A percentile compares a stretch with the other conserved stretches of the same genome.
Conservation (phyloP, 2,329 filamentous ascomycete genomes). For the Curvularia eragrostidis region DNA sequence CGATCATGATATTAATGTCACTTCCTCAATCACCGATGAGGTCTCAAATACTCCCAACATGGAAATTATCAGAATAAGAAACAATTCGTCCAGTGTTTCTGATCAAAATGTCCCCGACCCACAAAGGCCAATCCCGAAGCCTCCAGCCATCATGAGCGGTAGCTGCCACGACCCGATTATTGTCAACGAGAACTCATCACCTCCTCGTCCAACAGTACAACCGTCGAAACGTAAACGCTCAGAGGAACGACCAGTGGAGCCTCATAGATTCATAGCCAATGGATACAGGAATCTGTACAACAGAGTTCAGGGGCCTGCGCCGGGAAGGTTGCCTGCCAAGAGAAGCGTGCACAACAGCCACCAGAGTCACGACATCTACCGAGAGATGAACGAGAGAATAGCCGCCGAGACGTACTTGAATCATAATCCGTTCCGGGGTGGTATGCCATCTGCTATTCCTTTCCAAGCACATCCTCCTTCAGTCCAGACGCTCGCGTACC, state of each 20-base stretch:
- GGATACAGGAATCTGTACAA: conserved; percentile 19
- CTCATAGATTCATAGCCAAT: conserved; percentile 23
- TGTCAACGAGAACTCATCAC: conserved; percentile 25
- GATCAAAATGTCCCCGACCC: background rate
- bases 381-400: conserved; percentile 21
- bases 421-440: background rate
- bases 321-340: conserved; percentile 13
- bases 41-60: background rate
- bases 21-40: conserved; percentile 14
- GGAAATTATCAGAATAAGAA: background rate
- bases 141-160: conserved; percentile 13
- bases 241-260: background rate
- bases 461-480: conserved; percentile 11
- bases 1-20: conserved; percentile 20
- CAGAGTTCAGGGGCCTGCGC: conserved; percentile 6
- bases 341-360: conserved; percentile 24
- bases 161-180: conserved; percentile 35
- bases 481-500: conserved; percentile 9
- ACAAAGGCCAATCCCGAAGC: conserved; percentile 3
- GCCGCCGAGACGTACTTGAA: conserved; percentile 4
- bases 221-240: background rate
- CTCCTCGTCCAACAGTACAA: conserved; percentile 4
- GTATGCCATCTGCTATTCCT: conserved; percentile 4
- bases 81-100: background rate
- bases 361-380: conserved; percentile 25